Evolutionary conservation across 2,329 filamentous ascomycete species (phyloP), one percentile per base, ranked within the genome.

Genomic region (Phialophora verrucosa): DNA sequence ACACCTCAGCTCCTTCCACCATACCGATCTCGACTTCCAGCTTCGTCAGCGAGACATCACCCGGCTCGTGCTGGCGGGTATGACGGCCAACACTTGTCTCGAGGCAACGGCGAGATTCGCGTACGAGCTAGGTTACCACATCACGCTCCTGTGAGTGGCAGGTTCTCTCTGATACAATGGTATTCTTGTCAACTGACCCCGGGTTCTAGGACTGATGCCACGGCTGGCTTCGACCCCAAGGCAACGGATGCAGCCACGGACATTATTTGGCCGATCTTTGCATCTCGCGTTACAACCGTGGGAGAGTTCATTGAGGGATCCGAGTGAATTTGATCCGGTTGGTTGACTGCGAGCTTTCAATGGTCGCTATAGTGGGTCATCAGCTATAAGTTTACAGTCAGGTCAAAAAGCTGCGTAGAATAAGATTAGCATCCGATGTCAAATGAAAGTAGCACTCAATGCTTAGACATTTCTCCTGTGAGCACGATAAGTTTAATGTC

Each of bases 1-100:
- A 29, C 17, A 29, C 35, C 35, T 17, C 63, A 76, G 75, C 56
- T 76, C 75, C 0, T 78, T 78, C 56, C 57, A 71, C n/a, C 77
- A 77, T 51, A 78, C 76, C 0, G 76, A 78, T 70, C 62, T 78
- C 20, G 74, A 78, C 42, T 78, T 73, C 60, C 75, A 77, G 66
- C 71, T 78, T 29, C 70, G 69, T 2, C 76, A 78, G 64, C 70
- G 74, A 20, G 74, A 75, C 23, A 75, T 78, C 20, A 75, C 71
- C 0, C 65, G 76, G 31, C 38, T 78, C 4, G 70, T 78, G 5
- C 66, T 77, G 47, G 76, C 70, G 2, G 76, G 76, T 0, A 68
- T 78, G 62, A 73, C 70, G 1, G 69, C 75, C 10, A 78, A 78
- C 63, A 73, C 74, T 3, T 78, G 76, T 59, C 49, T 78, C 47